phyloP scores from a whole-genome alignment of 768 basidiomycete species.

The Hygrocybe punicea region DNA sequence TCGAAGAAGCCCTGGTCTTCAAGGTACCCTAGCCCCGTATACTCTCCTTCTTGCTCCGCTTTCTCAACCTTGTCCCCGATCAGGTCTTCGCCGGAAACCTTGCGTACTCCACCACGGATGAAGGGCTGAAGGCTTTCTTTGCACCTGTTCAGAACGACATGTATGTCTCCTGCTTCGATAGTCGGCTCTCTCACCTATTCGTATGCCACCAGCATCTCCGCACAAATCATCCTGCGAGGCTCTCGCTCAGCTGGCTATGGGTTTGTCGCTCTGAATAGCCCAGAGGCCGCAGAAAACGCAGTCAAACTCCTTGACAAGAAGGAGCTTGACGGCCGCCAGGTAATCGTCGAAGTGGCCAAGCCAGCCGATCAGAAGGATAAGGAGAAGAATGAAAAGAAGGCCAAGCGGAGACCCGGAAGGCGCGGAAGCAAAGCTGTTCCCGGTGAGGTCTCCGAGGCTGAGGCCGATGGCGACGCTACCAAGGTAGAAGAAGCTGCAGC shows the following conservation, averaged over 20 bases:
- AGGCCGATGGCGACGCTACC: conserved; percentile 75
- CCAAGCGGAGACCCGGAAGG: conserved; percentile 79
- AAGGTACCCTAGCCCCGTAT: conserved; percentile 51
- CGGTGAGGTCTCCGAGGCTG: conserved; percentile 86
- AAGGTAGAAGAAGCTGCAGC: conserved; percentile 52
- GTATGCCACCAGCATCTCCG: conserved; percentile 57
- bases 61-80: conserved; percentile 11
- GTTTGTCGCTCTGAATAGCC: conserved; percentile 79
- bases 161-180: conserved; percentile 54
- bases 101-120: conserved; percentile 90
- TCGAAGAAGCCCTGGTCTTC: conserved; percentile 73
- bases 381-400: conserved; percentile 73
- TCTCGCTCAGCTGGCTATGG: conserved; percentile 87
- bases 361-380: conserved; percentile 83
- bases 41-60: conserved; percentile 8
- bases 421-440: conserved; percentile 84
- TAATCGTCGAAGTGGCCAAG: conserved; percentile 92
- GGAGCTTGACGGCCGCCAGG: conserved; percentile 83
- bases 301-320: conserved; percentile 82
- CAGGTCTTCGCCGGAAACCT: conserved; percentile 96
- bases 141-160: conserved; percentile 82
- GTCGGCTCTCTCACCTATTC: conserved; percentile 7
- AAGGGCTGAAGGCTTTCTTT: conserved; percentile 94
- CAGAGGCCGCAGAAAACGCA: conserved; percentile 82
- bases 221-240: conserved; percentile 83